Evolutionary conservation across 441 rosid genomes (phyloP).

Genomic region (Iberis amara): DNA sequence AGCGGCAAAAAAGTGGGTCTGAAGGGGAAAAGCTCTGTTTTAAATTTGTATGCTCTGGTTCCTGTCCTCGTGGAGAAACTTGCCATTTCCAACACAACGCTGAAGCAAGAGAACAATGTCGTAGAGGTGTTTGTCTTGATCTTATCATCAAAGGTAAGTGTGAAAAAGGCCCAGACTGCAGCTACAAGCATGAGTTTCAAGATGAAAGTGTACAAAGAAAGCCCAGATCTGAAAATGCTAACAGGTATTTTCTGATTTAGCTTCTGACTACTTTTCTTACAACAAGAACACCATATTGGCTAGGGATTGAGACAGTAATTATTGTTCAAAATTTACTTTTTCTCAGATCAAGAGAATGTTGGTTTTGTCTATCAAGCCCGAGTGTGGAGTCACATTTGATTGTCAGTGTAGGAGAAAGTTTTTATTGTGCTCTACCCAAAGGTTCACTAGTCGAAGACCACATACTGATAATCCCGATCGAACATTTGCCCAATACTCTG

Average conservation of each 20-base stretch:
- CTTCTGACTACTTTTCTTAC: conserved; percentile 3
- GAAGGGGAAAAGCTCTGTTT: conserved; percentile 64
- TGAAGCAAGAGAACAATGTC: conserved; percentile 75
- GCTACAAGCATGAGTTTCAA: conserved; percentile 76
- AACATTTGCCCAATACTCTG: conserved; percentile 74
- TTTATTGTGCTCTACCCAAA: conserved; percentile 82
- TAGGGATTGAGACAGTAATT: conserved; percentile 22
- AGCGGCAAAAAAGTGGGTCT: conserved; percentile 65
- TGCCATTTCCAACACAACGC: conserved; percentile 75
- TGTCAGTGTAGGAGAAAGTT: conserved; percentile 67
- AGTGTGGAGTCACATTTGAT: conserved; percentile 75
- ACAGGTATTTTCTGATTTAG: conserved; percentile 40
- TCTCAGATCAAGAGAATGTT: conserved; percentile 78
- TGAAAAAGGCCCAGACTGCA: conserved; percentile 91
- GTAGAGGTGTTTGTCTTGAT: conserved; percentile 89
- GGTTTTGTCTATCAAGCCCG: conserved; percentile 95
- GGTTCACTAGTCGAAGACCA: conserved; percentile 83
- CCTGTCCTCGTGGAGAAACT: conserved; percentile 70
- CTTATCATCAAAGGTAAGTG: conserved; percentile 88
- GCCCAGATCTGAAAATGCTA: conserved; percentile 46
- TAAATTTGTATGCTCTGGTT: conserved; percentile 76
- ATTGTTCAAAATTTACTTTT: conserved; percentile 24
- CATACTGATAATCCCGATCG: conserved; percentile 65
- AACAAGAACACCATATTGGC: conserved; percentile 6
- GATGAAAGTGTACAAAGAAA: conserved; percentile 46